These are phyloP conservation scores for Trichoderma atrobrunneum DNA, from an alignment of 2,329 filamentous ascomycete genomes.

Conservation along the genomic window DNA sequence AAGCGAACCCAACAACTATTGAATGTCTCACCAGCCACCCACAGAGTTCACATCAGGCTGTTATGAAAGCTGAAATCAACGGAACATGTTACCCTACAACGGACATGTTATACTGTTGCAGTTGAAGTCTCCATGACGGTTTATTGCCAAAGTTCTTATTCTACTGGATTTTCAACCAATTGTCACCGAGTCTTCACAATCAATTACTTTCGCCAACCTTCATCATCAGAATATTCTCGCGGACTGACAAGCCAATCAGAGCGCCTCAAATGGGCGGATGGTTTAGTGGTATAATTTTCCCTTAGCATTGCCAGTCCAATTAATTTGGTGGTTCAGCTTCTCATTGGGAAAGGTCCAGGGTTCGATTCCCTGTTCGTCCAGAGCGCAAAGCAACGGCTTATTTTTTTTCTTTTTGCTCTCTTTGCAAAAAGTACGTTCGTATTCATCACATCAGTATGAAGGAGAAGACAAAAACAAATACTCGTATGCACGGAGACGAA, in stretches of 20 bases:
- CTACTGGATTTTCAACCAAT: not conserved
- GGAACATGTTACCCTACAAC: not conserved
- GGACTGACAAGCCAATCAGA: not conserved
- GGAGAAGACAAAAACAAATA: not conserved
- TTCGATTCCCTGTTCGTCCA: conserved; percentile 23
- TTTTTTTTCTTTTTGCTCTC: not conserved
- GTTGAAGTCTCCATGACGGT: not conserved
- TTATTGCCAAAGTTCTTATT: not conserved
- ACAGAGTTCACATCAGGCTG: not conserved
- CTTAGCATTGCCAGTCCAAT: conserved; percentile 8
- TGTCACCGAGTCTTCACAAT: not conserved
- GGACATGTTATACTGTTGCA: not conserved
- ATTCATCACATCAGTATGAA: not conserved
- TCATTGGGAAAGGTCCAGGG: conserved; percentile 21
- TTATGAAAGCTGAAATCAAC: not conserved
- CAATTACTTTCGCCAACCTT: not conserved
- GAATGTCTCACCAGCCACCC: not conserved
- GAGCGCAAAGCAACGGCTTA: not conserved
- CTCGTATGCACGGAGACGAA: not conserved
- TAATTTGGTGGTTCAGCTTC: not conserved
- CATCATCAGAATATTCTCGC: not conserved
- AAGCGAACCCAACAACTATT: rapidly evolving
- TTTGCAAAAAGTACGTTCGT: not conserved
- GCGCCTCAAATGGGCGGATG: conserved; percentile 17
- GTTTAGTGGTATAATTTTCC: conserved; percentile 22